Base-by-base conservation (phyloP, 1,284 basidiomycete species). In the Papiliotrema nemorosa region DNA sequence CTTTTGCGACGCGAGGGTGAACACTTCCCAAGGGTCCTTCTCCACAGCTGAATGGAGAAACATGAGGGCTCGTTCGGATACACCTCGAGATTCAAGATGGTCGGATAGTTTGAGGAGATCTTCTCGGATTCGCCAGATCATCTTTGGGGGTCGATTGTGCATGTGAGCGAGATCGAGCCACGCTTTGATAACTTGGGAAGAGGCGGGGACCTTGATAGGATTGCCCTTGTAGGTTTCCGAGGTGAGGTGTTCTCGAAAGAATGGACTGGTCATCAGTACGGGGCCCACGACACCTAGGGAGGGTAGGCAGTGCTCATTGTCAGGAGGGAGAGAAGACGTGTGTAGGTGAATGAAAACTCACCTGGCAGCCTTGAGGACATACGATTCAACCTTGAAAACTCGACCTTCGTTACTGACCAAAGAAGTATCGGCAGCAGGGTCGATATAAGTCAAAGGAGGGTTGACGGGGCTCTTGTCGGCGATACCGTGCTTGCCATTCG, bases 281-380 rank as follows among this genome's bases (percentile, higher is more conserved):
- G 31, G 25, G 7, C 12, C n/a, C n/a, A n/a, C n/a, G n/a, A n/a
- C n/a, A n/a, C n/a, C n/a, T n/a, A n/a, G n/a, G n/a, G n/a, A n/a
- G n/a, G n/a, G n/a, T n/a, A n/a, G n/a, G n/a, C n/a, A n/a, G n/a
- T n/a, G n/a, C n/a, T n/a, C n/a, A n/a, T n/a, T n/a, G n/a, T n/a
- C n/a, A n/a, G n/a, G n/a, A n/a, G n/a, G n/a, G n/a, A n/a, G n/a
- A n/a, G n/a, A n/a, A n/a, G n/a, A n/a, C n/a, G n/a, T n/a, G n/a
- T n/a, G n/a, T n/a, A n/a, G n/a, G n/a, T n/a, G n/a, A n/a, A n/a
- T n/a, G n/a, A n/a, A n/a, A n/a, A 54, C 60, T 51, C 54, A 65
- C 63, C 55, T 59, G 18, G 47, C 41, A 12, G 63, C 54, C 47
- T 53, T 55, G 44, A 65, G 54, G 25, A 55, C 42, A 44, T 50